A percentile compares a stretch with the other conserved stretches of the same genome.
Conservation (phyloP, 768 basidiomycete genomes). For the Asterophora parasitica region DNA sequence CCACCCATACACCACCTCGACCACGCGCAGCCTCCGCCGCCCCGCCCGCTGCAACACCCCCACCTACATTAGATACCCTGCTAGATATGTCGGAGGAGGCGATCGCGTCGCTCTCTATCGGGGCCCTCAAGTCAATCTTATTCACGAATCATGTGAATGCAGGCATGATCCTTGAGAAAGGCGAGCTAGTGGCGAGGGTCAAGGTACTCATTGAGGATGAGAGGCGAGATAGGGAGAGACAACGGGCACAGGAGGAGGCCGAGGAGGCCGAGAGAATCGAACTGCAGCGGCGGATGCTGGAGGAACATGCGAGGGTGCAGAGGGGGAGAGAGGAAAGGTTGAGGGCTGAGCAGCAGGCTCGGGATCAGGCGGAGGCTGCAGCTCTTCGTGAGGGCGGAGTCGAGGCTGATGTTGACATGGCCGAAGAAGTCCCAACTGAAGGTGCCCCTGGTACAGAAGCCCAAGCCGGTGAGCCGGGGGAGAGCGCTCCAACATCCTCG, state of each 20-base stretch:
- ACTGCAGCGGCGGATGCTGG: conserved; percentile 31
- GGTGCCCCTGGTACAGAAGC: conserved; percentile 2
- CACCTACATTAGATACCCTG: conserved; percentile 66
- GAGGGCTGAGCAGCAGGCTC: conserved; percentile 15
- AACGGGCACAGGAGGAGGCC: conserved; percentile 38
- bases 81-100: conserved; percentile 54
- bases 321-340: conserved; percentile 25
- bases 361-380: conserved; percentile 20
- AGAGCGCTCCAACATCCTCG: conserved; percentile 17
- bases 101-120: conserved; percentile 60
- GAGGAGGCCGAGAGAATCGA: conserved; percentile 40
- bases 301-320: conserved; percentile 26
- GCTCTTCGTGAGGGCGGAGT: not conserved
- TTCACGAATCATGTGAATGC: conserved; percentile 81
- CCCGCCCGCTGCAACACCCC: conserved; percentile 30
- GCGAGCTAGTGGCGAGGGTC: conserved; percentile 75
- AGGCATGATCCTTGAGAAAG: conserved; percentile 79
- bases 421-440: conserved; percentile 7
- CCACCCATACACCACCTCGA: conserved; percentile 26
- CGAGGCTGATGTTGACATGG: conserved; percentile 10
- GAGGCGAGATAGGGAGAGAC: conserved; percentile 45
- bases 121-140: conserved; percentile 71
- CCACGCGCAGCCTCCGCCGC: conserved; percentile 39
- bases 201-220: conserved; percentile 60
- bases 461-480: conserved; percentile 2